These are phyloP conservation scores for Leccinum arenicola DNA, from an alignment of 768 basidiomycete genomes.

Conservation along the genomic window DNA sequence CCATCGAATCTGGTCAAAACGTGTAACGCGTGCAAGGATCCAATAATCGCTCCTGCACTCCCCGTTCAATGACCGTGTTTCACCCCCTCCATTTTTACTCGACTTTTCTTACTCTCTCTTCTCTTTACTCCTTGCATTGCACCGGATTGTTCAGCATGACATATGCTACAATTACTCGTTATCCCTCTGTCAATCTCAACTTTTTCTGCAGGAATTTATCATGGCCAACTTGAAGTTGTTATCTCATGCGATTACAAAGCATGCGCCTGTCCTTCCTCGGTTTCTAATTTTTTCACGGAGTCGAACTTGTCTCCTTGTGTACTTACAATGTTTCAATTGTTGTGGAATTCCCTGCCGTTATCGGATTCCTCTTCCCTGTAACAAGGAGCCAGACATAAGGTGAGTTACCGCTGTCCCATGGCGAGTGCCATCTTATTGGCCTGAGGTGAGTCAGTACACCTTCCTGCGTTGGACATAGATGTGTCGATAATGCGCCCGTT, in stretches of 20 bases:
- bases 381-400: constrained; percentile 6
- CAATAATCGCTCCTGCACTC: constrained; percentile 16
- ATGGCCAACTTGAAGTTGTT: constrained; percentile 11
- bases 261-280: constrained; percentile 15
- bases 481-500: constrained; percentile 1
- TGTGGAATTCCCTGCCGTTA: neutral
- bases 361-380: neutral
- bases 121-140: constrained; percentile 1
- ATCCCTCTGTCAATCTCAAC: constrained; percentile 6
- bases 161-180: constrained; percentile 10
- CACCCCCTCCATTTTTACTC: neutral
- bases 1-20: constrained; percentile 6
- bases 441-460: constrained; percentile 15
- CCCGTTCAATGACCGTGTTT: constrained; percentile 21
- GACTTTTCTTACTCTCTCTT: neutral
- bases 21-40: constrained; percentile 23
- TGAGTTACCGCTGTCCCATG: constrained; percentile 4
- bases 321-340: constrained; percentile 1
- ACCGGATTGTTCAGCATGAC: constrained; percentile 17
- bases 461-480: neutral
- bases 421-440: neutral
- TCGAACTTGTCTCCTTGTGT: constrained; percentile 5
- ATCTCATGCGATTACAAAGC: constrained; percentile 12
- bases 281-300: constrained; percentile 9
- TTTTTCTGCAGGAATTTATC: constrained; percentile 19